Evolutionary conservation across 805 yeast genomes (phyloP).

Genomic region (Brettanomyces bruxellensis): DNA sequence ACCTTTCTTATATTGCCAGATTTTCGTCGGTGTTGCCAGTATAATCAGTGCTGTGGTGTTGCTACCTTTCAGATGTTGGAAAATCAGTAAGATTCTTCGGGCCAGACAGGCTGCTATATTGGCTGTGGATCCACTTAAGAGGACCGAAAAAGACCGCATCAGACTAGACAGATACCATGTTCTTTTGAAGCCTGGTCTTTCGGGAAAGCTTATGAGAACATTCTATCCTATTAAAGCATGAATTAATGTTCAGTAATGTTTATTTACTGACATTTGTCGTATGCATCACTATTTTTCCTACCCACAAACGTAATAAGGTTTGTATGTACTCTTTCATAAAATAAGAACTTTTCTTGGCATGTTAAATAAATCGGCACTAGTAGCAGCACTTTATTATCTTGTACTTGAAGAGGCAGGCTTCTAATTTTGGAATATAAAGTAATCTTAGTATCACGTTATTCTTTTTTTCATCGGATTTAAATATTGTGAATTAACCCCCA

Average conservation of each 20-base stretch:
- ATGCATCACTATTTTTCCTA: too few species aligned
- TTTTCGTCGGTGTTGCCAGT: conserved; percentile 41
- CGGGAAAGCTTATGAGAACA: conserved; percentile 12
- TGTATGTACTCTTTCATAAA: too few species aligned
- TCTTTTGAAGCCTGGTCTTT: conserved; percentile 5
- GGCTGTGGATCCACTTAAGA: not conserved
- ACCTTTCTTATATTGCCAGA: conserved; percentile 53
- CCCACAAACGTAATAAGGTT: too few species aligned
- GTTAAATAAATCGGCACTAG: too few species aligned
- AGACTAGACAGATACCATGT: conserved; percentile 6
- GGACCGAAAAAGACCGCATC: not conserved
- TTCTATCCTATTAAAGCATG: conserved; percentile 23
- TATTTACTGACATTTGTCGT: too few species aligned
- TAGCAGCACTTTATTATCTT: too few species aligned
- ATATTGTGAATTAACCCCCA: too few species aligned
- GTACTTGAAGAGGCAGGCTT: too few species aligned
- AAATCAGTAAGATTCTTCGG: conserved; percentile 33
- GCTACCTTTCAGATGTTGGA: conserved; percentile 42
- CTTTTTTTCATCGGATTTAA: too few species aligned
- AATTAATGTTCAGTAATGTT: not conserved
- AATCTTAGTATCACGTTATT: too few species aligned
- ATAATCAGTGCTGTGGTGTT: conserved; percentile 34
- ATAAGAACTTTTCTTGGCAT: too few species aligned
- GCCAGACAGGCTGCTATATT: conserved; percentile 10
- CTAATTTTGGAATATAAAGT: too few species aligned